Base-by-base conservation (phyloP, 345 rosid species). In the Populus pruinosa region DNA sequence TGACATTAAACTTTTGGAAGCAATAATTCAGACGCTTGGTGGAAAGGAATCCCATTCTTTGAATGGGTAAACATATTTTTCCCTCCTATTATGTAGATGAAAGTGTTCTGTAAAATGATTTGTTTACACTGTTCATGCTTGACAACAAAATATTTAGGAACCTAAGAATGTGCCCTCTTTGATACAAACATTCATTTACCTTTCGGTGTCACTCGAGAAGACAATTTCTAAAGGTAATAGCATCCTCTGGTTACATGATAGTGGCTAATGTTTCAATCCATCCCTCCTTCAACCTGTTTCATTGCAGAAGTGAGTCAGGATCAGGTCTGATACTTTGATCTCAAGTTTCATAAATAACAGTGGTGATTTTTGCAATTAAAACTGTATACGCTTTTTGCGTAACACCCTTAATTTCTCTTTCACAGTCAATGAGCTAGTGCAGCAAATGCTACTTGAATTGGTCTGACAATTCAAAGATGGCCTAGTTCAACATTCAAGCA, bases 11-110 rank as follows among this genome's bases (percentile, higher is more conserved):
- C 98, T 95, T 66, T 86, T 95, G 83, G 96, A 95, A 87, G 96
- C 99, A 50, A 93, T 95, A 78, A 90, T 93, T 85, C 99, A 91
- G 83, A 95, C 99, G 14, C 89, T 95, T 10, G 96, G 98, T 16
- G 94, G 93, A 31, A 93, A 84, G 76, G 91, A 86, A 31, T 82
- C 87, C 5, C 81, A 56, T 71, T 77, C 86, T 31, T 25, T 69
- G 17, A 69, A 44, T 27, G 80, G 78, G 43, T 81, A 68, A 78
- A 17, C 20, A 36, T 33, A 2, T 70, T 11, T n/a, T 13, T 21
- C 5, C 18, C 23, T 59, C 9, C 25, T n/a, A 2, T 23, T 41
- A 23, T 38, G 27, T 69, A 63, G 39, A 12, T 10, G 20, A 67
- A n/a, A 33, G 21, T 18, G 53, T 5, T 72, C 59, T 68, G 67